Conservation (phyloP, 176 grass and related monocot genomes). For the barley (Hordeum vulgare) region MorexV3_pseudomolecules_assembly NC_058522.1:579400425-579400924, state of each 20-base stretch:
- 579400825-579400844: not conserved
- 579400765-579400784: not conserved
- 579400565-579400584: constrained; percentile 75
- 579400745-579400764: not conserved
- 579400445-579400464: constrained; percentile 76
- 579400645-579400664: not conserved
- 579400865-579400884: too few species aligned
- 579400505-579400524: constrained; percentile 60
- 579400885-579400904: too few species aligned
- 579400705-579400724: not conserved
- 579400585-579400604: constrained; percentile 76
- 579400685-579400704: not conserved
- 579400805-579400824: not conserved
- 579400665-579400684: not conserved
- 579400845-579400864: too few species aligned
- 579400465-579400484: constrained; percentile 53
- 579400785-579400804: not conserved
- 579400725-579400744: not conserved
- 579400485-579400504: constrained; percentile 52
- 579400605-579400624: constrained; percentile 65
- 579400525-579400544: constrained; percentile 60
- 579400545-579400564: constrained; percentile 36
- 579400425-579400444: constrained; percentile 58
- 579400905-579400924: too few species aligned
- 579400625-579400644: constrained; percentile 13